Base-by-base conservation (phyloP, 2,329 filamentous ascomycete species). In the Ceratocystis diversiconidia region DNA sequence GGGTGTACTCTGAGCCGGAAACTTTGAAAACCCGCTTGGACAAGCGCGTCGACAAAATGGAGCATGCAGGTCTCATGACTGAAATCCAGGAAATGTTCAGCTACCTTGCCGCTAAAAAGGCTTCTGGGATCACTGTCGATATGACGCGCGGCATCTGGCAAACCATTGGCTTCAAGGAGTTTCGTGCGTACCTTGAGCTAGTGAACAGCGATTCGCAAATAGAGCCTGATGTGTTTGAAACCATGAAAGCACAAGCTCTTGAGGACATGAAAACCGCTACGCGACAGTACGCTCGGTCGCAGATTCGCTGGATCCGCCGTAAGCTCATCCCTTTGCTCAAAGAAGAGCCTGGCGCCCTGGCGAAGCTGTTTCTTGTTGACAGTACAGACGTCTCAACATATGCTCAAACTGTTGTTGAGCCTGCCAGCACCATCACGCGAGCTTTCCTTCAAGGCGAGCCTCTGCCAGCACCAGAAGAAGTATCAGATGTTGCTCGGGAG, bases 81-180 rank as follows among this genome's bases (percentile, higher is more conserved):
- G 82, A 85, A 70, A 76, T 79, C 0, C 73, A 72, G 28, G 72
- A 78, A 61, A 75, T 85, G 57, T 77, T 78, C 67, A 70, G 75
- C 1, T 77, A 78, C 61, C 72, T 75, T 3, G 55, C 44, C 2
- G 60, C 61, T 12, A 65, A 65, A 32, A 76, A 75, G 64, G 72
- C 76, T 0, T 71, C 76, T 1, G 86, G 84, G 0, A 74, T 78
- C 1, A 69, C 74, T 0, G 75, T 94, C 1, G 90, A 97, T 72
- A 80, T 84, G 69, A 88, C 83, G 1, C 85, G 86, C 64, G 95
- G 94, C 0, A 95, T 99, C 55, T 99, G 92, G 91, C 88, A 95
- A 64, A 94, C 92, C 0, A 99, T 99, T 68, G 94, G 94, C 0
- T 96, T 91, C 75, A 96, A 95, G 73, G 90, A 99, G 72, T 88